phyloP scores from a whole-genome alignment of 371 early-diverging fungal genomes.

The Rhizopus stolonifer region DNA sequence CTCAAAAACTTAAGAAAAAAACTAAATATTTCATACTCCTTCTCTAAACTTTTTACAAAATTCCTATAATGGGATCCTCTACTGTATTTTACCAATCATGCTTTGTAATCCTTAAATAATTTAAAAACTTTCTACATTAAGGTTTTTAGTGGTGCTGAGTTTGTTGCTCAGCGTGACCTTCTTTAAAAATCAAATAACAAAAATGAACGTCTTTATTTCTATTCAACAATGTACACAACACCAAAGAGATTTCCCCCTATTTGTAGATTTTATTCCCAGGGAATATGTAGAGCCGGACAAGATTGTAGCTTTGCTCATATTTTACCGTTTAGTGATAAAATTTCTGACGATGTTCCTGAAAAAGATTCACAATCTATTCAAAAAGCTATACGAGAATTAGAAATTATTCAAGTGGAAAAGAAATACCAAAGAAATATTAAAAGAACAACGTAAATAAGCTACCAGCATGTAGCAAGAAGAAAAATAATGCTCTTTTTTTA shows the following conservation, averaged over 20 bases:
- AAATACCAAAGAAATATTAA: slow-evolving; percentile 27
- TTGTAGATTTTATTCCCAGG: slow-evolving; percentile 48
- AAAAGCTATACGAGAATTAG: slow-evolving; percentile 38
- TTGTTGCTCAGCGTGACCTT: not conserved
- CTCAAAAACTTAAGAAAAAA: no score
- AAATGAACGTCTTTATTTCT: not conserved
- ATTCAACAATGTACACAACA: slow-evolving; percentile 21
- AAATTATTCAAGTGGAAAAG: slow-evolving; percentile 42
- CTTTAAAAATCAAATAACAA: not conserved
- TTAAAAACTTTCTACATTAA: no score
- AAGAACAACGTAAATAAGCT: slow-evolving; percentile 22
- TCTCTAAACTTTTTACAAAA: no score
- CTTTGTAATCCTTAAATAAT: no score
- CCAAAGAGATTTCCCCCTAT: slow-evolving; percentile 46
- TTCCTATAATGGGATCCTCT: no score
- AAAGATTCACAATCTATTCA: slow-evolving; percentile 25
- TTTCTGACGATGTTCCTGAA: slow-evolving; percentile 20
- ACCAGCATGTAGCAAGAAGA: not conserved
- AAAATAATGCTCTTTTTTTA: not conserved
- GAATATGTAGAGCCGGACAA: slow-evolving; percentile 49
- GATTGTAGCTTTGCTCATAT: slow-evolving; percentile 48
- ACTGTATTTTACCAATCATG: no score
- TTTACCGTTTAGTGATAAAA: slow-evolving; percentile 33
- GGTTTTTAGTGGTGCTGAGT: no score
- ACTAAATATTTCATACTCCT: no score